Conservation (phyloP, 805 yeast genomes). For the Pichia ethanolica region DNA sequence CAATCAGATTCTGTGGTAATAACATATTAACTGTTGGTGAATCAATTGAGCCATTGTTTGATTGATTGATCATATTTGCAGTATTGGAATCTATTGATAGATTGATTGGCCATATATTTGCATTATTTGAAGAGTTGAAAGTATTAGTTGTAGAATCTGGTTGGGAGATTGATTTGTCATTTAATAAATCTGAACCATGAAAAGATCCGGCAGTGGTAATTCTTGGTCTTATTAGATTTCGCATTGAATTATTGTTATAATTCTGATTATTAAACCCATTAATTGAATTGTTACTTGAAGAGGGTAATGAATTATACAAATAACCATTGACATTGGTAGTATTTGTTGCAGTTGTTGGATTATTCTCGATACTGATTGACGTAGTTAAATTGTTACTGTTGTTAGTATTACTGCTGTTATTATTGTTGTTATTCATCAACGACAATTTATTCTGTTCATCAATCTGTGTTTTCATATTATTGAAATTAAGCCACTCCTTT, state of each 20-base stretch:
- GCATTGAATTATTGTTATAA: slow-evolving; percentile 10
- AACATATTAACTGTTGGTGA: slow-evolving; percentile 18
- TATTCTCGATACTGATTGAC: neutral
- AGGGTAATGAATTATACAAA: slow-evolving; percentile 4
- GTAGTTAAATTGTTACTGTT: slow-evolving; percentile 17
- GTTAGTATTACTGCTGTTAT: slow-evolving; percentile 27
- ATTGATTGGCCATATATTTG: slow-evolving; percentile 6
- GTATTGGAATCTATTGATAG: neutral
- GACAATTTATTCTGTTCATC: slow-evolving; percentile 11
- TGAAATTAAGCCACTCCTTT: slow-evolving; percentile 27
- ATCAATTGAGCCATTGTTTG: slow-evolving; percentile 7
- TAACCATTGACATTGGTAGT: slow-evolving; percentile 6
- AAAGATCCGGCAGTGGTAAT: slow-evolving; percentile 5
- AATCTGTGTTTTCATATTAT: slow-evolving; percentile 19
- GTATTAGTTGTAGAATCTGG: neutral
- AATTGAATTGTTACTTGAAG: neutral
- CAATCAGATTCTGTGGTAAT: slow-evolving; percentile 26
- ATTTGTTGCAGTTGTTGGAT: slow-evolving; percentile 15
- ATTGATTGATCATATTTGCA: neutral
- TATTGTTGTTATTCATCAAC: slow-evolving; percentile 12
- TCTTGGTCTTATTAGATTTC: slow-evolving; percentile 6
- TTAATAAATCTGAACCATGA: neutral
- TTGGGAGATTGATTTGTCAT: neutral
- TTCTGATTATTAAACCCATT: slow-evolving; percentile 6
- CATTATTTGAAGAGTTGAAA: slow-evolving; percentile 4